These are phyloP conservation scores for Tagetes erecta DNA, from an alignment of 129 eudicot species.

Conservation along the genomic window DNA sequence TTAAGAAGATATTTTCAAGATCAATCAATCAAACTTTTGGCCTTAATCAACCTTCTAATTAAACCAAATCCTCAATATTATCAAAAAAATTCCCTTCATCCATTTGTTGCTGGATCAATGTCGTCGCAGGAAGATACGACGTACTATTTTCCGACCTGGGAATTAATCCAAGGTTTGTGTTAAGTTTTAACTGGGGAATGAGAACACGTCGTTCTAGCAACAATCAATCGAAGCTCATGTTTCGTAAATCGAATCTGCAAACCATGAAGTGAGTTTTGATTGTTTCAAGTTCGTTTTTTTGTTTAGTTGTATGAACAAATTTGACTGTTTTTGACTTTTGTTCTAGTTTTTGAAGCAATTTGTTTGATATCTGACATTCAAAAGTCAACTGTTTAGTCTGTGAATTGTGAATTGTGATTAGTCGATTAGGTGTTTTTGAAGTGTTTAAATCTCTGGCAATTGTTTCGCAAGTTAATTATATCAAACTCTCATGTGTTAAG, in stretches of 20 bases:
- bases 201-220: constrained; percentile 23
- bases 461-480: not conserved
- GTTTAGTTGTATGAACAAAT: not conserved
- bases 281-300: not conserved
- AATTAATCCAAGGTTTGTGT: not conserved
- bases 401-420: not conserved
- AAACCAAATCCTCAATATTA: not conserved
- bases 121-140: not conserved
- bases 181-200: constrained; percentile 11
- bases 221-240: constrained; percentile 12
- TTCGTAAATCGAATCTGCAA: constrained; percentile 17
- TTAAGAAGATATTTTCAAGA: not conserved
- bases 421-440: not conserved
- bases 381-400: not conserved
- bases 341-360: not conserved
- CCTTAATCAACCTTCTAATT: constrained; percentile 4
- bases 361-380: not conserved
- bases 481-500: too few species aligned
- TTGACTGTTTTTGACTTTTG: not conserved
- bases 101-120: constrained; percentile 1
- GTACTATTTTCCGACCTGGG: constrained; percentile 3
- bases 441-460: not conserved
- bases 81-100: constrained; percentile 2
- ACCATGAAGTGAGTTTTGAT: constrained; percentile 42
- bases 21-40: not conserved